Conservation (phyloP, 192 early-diverging fungal species). For the Coemansia sp. region DNA sequence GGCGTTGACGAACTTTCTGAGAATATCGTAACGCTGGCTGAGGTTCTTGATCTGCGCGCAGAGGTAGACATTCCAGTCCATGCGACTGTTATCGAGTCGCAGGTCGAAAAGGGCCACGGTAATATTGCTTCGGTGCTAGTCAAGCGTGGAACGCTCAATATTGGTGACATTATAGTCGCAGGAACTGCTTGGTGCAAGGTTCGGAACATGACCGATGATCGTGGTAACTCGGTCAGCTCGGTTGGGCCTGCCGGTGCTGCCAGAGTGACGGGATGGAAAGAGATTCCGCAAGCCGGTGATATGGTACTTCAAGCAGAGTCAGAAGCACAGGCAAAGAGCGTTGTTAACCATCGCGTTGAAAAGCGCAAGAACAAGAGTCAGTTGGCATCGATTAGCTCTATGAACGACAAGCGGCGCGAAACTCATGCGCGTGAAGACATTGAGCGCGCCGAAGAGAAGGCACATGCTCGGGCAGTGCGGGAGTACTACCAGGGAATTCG, state of each 20-base stretch:
- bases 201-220: constrained; percentile 76
- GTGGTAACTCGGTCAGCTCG: constrained; percentile 63
- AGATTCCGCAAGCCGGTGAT: constrained; percentile 87
- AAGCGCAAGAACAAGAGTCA: constrained; percentile 61
- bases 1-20: too few species aligned
- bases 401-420: constrained; percentile 72
- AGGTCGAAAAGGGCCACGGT: constrained; percentile 81
- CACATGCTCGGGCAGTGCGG: constrained; percentile 61
- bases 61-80: constrained; percentile 76
- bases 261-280: constrained; percentile 90
- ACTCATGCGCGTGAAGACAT: constrained; percentile 54
- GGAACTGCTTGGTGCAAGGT: constrained; percentile 88
- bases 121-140: constrained; percentile 87
- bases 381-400: constrained; percentile 63
- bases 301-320: constrained; percentile 70
- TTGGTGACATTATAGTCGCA: constrained; percentile 78
- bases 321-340: constrained; percentile 66
- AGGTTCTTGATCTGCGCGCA: constrained; percentile 83
- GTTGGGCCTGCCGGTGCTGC: constrained; percentile 86
- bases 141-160: constrained; percentile 78
- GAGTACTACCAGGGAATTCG: constrained; percentile 65
- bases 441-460: constrained; percentile 53
- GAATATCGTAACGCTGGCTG: constrained; percentile 79
- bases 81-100: constrained; percentile 84
- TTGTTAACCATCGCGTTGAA: constrained; percentile 63